These are phyloP conservation scores for Colletotrichum australisinense DNA, from an alignment of 2,329 filamentous ascomycete species.

Conservation along the genomic window DNA sequence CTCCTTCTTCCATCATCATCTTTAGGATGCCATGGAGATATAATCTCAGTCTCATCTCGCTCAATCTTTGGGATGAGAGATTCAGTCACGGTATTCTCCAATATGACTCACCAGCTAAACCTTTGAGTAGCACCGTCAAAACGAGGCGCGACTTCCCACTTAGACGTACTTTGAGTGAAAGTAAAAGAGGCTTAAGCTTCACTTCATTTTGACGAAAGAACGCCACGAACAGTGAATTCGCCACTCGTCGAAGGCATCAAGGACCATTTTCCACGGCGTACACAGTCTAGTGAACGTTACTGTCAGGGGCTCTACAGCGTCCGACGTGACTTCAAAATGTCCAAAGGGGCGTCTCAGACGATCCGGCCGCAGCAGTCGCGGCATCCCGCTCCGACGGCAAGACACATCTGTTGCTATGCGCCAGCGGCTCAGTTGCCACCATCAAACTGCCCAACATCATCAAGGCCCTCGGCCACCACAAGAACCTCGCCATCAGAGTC, in stretches of 20 bases:
- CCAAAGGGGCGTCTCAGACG: slow-evolving; percentile 4
- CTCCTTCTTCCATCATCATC: not conserved
- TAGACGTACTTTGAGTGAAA: no score
- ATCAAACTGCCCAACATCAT: slow-evolving; percentile 84
- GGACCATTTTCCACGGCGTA: no score
- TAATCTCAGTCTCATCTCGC: no score
- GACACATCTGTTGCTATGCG: slow-evolving; percentile 19
- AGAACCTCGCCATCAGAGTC: slow-evolving; percentile 82
- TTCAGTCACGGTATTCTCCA: not conserved
- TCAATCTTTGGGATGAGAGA: not conserved
- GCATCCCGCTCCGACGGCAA: slow-evolving; percentile 31
- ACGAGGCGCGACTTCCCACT: not conserved
- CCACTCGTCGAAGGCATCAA: no score
- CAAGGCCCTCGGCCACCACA: slow-evolving; percentile 61
- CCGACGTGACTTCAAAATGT: not conserved
- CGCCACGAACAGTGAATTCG: no score
- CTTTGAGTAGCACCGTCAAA: not conserved
- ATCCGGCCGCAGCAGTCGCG: slow-evolving; percentile 33
- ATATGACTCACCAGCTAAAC: not conserved
- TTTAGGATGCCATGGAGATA: not conserved
- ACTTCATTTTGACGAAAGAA: no score
- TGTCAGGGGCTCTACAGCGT: no score
- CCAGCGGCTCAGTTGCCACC: slow-evolving; percentile 63
- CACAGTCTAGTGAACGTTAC: no score
- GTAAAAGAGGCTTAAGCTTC: no score